phyloP scores from a whole-genome alignment of 805 yeast genomes.

The Suhomyces tanzawaensis region DNA sequence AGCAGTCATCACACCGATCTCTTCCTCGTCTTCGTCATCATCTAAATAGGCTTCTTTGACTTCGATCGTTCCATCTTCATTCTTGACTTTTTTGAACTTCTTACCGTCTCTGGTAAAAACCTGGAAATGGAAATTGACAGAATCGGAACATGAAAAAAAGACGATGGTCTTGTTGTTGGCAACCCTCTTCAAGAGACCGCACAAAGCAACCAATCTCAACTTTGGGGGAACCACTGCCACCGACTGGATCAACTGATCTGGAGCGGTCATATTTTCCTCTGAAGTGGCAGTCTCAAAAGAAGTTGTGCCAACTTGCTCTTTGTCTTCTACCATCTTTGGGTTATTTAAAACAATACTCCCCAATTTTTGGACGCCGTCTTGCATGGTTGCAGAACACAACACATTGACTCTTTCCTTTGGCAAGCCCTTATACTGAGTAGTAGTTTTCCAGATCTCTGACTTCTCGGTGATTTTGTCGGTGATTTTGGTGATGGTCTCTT shows the following conservation, averaged over 20 bases:
- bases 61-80: constrained; percentile 23
- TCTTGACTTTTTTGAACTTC: constrained; percentile 30
- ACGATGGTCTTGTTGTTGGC: constrained; percentile 58
- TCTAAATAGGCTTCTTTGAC: constrained; percentile 10
- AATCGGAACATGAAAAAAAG: constrained; percentile 90
- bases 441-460: constrained; percentile 37
- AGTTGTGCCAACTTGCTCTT: constrained; percentile 25
- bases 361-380: constrained; percentile 71
- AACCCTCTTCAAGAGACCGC: constrained; percentile 59
- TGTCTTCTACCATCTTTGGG: constrained; percentile 59
- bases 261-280: constrained; percentile 50
- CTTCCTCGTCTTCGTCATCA: constrained; percentile 22
- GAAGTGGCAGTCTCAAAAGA: constrained; percentile 3
- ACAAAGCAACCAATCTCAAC: constrained; percentile 76
- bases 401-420: constrained; percentile 74
- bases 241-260: constrained; percentile 85
- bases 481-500: constrained; percentile 83
- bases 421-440: constrained; percentile 49
- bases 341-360: constrained; percentile 74
- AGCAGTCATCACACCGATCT: constrained; percentile 48
- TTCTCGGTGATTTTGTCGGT: constrained; percentile 53
- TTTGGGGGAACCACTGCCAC: constrained; percentile 90
- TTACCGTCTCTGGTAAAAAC: constrained; percentile 64
- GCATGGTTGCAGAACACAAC: constrained; percentile 92
- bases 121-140: constrained; percentile 90